A percentile compares a stretch with the other conserved stretches of the same genome.
Conservation (phyloP, 305 asterid genomes). For the Fraxinus ornus region DNA sequence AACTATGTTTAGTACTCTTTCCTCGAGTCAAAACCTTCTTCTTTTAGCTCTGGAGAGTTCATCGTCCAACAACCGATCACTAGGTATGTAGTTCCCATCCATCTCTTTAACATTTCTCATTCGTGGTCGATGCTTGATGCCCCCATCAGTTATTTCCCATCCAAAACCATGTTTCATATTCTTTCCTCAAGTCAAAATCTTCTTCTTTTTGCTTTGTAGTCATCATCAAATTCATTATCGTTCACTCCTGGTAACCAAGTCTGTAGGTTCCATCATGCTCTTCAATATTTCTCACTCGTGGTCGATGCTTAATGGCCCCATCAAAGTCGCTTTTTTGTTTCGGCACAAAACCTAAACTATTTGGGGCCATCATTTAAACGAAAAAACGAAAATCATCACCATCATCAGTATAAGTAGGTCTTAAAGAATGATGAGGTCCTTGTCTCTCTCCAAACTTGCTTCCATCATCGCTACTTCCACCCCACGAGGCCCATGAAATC, state of each 20-base stretch:
- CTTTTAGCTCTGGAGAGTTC: too few relatives aligned
- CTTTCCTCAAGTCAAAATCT: conserved; percentile 38
- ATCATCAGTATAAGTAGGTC: conserved; percentile 38
- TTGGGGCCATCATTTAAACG: conserved; percentile 48
- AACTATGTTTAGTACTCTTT: too few relatives aligned
- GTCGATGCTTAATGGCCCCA: conserved; percentile 52
- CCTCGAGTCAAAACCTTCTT: too few relatives aligned
- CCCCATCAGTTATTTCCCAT: neutral
- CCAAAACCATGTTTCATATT: neutral
- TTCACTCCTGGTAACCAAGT: conserved; percentile 55
- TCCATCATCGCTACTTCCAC: conserved; percentile 41
- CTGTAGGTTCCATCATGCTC: conserved; percentile 63
- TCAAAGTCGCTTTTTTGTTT: conserved; percentile 76
- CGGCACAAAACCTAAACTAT: conserved; percentile 59
- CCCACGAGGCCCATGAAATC: too few relatives aligned
- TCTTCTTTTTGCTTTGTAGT: conserved; percentile 57
- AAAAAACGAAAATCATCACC: conserved; percentile 46
- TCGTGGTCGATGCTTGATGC: neutral
- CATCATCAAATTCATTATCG: conserved; percentile 59
- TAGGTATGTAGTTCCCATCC: too few relatives aligned
- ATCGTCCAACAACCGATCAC: too few relatives aligned
- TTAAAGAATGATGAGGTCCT: conserved; percentile 46
- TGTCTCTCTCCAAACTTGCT: conserved; percentile 50
- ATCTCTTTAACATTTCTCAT: too few relatives aligned
- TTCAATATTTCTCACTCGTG: conserved; percentile 56